These are phyloP conservation scores for Cryptosporidium sp. DNA, from an alignment of 169 alveolate species.

Conservation along the genomic window DNA sequence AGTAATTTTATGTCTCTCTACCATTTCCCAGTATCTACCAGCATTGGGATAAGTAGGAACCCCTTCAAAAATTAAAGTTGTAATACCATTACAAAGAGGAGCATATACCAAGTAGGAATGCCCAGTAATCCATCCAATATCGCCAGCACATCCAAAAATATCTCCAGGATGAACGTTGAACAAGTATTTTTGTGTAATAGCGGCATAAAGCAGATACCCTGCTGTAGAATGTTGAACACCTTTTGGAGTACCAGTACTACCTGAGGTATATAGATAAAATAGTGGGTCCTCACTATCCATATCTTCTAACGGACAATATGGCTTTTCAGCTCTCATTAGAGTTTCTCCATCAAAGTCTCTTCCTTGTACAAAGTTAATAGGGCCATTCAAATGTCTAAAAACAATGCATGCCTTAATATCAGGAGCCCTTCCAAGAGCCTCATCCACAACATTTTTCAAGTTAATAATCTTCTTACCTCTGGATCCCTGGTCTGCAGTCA, in stretches of 20 bases:
- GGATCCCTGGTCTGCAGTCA: slow-evolving; percentile 91
- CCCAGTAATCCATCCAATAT: slow-evolving; percentile 99
- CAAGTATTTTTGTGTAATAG: slow-evolving; percentile 89
- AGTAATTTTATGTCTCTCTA: slow-evolving; percentile 90
- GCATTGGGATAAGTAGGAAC: slow-evolving; percentile 95
- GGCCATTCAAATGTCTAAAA: slow-evolving; percentile 81
- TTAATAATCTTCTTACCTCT: slow-evolving; percentile 90
- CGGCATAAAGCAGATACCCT: slow-evolving; percentile 92
- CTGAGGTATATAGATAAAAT: slow-evolving; percentile 95
- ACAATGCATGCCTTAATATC: slow-evolving; percentile 83
- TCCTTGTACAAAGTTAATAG: slow-evolving; percentile 80
- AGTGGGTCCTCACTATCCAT: slow-evolving; percentile 95
- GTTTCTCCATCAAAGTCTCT: slow-evolving; percentile 88
- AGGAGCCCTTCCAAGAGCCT: slow-evolving; percentile 84
- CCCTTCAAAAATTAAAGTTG: slow-evolving; percentile 94
- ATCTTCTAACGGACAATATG: slow-evolving; percentile 91
- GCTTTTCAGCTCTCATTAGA: slow-evolving; percentile 86
- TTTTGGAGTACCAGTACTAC: slow-evolving; percentile 97
- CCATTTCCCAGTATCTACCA: slow-evolving; percentile 89
- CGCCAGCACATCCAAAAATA: slow-evolving; percentile 94
- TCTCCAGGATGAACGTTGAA: slow-evolving; percentile 91
- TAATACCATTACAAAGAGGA: slow-evolving; percentile 93
- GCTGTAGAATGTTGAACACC: slow-evolving; percentile 94
- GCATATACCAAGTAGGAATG: slow-evolving; percentile 96
- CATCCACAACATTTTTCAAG: slow-evolving; percentile 87